Evolutionary conservation across 352 stramenopile genomes (phyloP), one percentile per base, ranked within the genome.

Genomic region (Phytophthora citrophthora): DNA sequence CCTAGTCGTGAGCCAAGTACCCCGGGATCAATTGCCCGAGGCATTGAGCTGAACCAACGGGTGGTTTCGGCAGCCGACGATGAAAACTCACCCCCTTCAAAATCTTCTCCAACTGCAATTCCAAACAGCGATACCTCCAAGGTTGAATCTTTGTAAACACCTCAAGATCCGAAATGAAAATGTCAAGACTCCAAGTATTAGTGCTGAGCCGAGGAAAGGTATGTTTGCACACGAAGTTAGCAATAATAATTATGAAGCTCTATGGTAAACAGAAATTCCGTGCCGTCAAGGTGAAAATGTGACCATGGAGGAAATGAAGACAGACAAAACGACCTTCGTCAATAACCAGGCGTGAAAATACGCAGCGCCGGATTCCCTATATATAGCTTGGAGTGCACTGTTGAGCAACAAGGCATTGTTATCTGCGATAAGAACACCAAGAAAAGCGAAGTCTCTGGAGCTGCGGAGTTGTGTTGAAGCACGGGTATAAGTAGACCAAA

Each of bases 1-100:
- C 86, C 86, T 23, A 90, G 61, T 56, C 77, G 86, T 11, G 82
- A 93, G 57, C 83, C 82, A 13, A 57, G 65, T 31, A 86, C 77
- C 11, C 74, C 82, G 1, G 43, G 67, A 18, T 89, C 78, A 3
- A 77, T 74, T 24, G 70, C 70, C 7, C 76, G 72, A 9, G 78
- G 76, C 18, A 74, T 88, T 12, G 81, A 90, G 60, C 59, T 89
- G 48, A 87, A 78, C 20, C 78, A 79, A 31, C 76, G 79, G n/a
- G 68, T 93, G 16, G 58, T 65, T 8, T 90, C 80, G 16, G 84
- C 77, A 20, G 55, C 71, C 5, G 83, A 90, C 32, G 71, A 81
- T 29, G 61, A 76, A n/a, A 74, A 64, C 15, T 64, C 49, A 4
- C 41, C 47, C 5, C 52, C 56, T 24, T 26, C 48, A 12, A 63